Evolutionary conservation across 2,329 filamentous ascomycete species (phyloP), one percentile per base, ranked within the genome.

Genomic region (Neofusicoccum parvum): DNA sequence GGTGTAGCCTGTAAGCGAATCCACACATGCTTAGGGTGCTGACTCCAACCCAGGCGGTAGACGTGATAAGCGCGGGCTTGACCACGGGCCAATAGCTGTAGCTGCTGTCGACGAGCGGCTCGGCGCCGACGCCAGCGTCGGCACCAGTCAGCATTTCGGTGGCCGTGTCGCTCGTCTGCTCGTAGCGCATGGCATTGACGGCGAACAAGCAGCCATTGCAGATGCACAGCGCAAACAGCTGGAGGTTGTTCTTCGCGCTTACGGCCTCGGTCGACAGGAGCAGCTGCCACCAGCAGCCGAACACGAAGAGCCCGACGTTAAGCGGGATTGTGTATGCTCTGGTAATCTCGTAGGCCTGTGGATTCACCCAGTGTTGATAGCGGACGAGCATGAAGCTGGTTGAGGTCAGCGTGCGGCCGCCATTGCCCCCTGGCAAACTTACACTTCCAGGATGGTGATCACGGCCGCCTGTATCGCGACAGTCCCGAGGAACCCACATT

Each of bases 261-360:
- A 9, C 69, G 67, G 15, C 69, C 62, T 6, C 71, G 69, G 45
- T 74, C 71, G 3, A 72, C 66, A 74, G 67, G 7, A 65, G 34
- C 4, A 68, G 34, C 48, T 73, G 69, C 64, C 68, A 73, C 6
- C 72, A n/a, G 45, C 65, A 68, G 17, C 71, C 71, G 3, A 73
- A 45, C 1, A 65, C 65, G 15, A 68, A 56, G 14, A 56, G 51
- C 11, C 36, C 34, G 51, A 56, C 36, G 15, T 56, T 39, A 11
- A 56, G 36, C 36, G 51, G 51, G 17, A 43, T 43, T 6, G 51
- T 56, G 51, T 60, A 60, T 1, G 41, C n/a, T 9, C 41, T 15
- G 9, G 20, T 15, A 12, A 34, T 46, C 11, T 34, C 14, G 56
- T 46, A 46, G 20, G 45, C 41, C 23, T 12, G 12, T 3, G 56